Conservation (phyloP, 805 yeast species). For the Lachancea lanzarotensis region DNA sequence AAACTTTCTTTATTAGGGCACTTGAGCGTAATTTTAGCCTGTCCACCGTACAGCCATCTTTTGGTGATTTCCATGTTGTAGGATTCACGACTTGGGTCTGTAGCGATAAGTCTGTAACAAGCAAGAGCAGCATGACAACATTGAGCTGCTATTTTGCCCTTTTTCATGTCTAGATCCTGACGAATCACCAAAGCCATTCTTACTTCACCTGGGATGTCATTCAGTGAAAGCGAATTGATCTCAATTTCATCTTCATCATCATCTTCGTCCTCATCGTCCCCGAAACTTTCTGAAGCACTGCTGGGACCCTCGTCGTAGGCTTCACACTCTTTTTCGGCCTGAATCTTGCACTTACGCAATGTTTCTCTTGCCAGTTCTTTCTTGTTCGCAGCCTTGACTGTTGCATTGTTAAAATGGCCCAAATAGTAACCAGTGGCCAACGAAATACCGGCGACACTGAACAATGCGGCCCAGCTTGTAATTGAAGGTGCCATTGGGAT, state of each 20-base stretch:
- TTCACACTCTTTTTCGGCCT: conserved; percentile 11
- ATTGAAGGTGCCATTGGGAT: not conserved
- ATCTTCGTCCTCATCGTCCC: conserved; percentile 40
- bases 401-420: conserved; percentile 20
- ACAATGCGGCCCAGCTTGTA: not conserved
- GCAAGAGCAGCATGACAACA: conserved; percentile 97
- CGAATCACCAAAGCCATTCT: conserved; percentile 85
- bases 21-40: conserved; percentile 87
- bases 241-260: conserved; percentile 51
- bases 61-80: conserved; percentile 57
- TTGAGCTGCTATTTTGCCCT: conserved; percentile 96
- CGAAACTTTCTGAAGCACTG: conserved; percentile 29
- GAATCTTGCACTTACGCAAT: conserved; percentile 13
- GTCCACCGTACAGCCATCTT: conserved; percentile 81
- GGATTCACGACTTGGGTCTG: conserved; percentile 40
- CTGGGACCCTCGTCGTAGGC: conserved; percentile 12
- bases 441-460: conserved; percentile 10
- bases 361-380: conserved; percentile 14
- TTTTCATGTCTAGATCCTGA: conserved; percentile 83
- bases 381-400: conserved; percentile 2
- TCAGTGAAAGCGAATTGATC: conserved; percentile 53
- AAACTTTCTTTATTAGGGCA: conserved; percentile 60
- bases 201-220: conserved; percentile 70
- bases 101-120: conserved; percentile 63
- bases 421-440: conserved; percentile 27